A percentile compares a stretch with the other conserved stretches of the same genome.
These are phyloP conservation scores for Phylloporus sp. DNA, from an alignment of 768 basidiomycete genomes.

Conservation along the genomic window DNA sequence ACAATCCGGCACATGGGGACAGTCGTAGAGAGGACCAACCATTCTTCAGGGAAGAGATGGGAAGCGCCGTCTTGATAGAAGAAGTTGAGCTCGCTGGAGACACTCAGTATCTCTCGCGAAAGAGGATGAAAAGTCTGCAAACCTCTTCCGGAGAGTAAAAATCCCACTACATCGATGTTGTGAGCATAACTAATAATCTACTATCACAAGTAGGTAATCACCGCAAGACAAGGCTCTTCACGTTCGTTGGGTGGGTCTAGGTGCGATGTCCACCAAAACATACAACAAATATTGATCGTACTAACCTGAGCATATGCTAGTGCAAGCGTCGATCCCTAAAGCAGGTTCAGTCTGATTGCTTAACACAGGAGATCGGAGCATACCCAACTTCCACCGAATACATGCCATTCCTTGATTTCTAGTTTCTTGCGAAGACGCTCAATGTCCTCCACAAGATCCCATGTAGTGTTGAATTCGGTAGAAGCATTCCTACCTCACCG, in stretches of 20 bases:
- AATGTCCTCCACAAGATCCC: conserved; percentile 89
- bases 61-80: conserved; percentile 89
- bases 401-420: conserved; percentile 82
- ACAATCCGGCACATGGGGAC: not conserved
- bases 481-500: conserved; percentile 55
- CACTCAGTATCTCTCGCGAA: not conserved
- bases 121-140: not conserved
- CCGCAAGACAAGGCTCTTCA: conserved; percentile 77
- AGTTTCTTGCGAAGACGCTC: conserved; percentile 78
- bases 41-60: conserved; percentile 84
- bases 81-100: conserved; percentile 70
- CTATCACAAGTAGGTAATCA: conserved; percentile 21
- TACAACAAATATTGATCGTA: not conserved
- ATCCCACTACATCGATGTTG: conserved; percentile 57
- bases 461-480: conserved; percentile 87
- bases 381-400: conserved; percentile 94
- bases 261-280: not conserved
- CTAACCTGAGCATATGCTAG: conserved; percentile 80
- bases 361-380: conserved; percentile 16
- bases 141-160: conserved; percentile 82
- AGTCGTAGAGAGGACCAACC: conserved; percentile 41
- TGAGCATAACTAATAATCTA: not conserved
- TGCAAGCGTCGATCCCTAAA: conserved; percentile 80
- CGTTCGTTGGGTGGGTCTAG: conserved; percentile 76
- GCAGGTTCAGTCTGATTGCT: not conserved